Evolutionary conservation across 2,329 filamentous ascomycete species (phyloP).

Genomic region (Incumbomyces delicatus): DNA sequence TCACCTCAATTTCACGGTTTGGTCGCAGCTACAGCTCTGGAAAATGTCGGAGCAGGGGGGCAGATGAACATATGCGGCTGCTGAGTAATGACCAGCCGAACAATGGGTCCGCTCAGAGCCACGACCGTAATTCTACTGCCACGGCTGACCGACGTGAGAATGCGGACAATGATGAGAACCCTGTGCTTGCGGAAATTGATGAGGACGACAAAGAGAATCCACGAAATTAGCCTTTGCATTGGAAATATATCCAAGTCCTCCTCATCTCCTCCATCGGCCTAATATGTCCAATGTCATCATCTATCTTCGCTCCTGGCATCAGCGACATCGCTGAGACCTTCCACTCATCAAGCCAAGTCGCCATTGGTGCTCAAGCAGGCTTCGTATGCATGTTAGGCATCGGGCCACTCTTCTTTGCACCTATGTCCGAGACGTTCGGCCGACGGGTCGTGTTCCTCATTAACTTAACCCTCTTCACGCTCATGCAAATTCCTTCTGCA

Average conservation of each 20-base stretch:
- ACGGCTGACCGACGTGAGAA: background rate
- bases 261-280: slow-evolving; percentile 40
- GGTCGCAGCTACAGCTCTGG: background rate
- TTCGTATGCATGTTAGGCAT: slow-evolving; percentile 44
- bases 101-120: background rate
- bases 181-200: slow-evolving; percentile 24
- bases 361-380: slow-evolving; percentile 41
- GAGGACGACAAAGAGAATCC: slow-evolving; percentile 35
- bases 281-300: slow-evolving; percentile 11
- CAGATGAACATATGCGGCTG: background rate
- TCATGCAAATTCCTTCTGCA: slow-evolving; percentile 29
- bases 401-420: slow-evolving; percentile 64
- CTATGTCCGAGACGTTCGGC: slow-evolving; percentile 62
- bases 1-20: too few relatives aligned
- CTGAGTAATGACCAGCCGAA: background rate
- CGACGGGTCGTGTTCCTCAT: slow-evolving; percentile 27
- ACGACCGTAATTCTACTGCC: background rate
- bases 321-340: slow-evolving; percentile 39
- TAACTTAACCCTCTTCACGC: slow-evolving; percentile 24
- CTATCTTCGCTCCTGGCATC: slow-evolving; percentile 45
- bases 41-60: background rate
- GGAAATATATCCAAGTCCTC: slow-evolving; percentile 39
- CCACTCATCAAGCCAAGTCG: slow-evolving; percentile 30
- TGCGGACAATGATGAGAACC: background rate
- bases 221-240: slow-evolving; percentile 33